Evolutionary conservation across 805 yeast species (phyloP).

Genomic region (Torulaspora maleeae): DNA sequence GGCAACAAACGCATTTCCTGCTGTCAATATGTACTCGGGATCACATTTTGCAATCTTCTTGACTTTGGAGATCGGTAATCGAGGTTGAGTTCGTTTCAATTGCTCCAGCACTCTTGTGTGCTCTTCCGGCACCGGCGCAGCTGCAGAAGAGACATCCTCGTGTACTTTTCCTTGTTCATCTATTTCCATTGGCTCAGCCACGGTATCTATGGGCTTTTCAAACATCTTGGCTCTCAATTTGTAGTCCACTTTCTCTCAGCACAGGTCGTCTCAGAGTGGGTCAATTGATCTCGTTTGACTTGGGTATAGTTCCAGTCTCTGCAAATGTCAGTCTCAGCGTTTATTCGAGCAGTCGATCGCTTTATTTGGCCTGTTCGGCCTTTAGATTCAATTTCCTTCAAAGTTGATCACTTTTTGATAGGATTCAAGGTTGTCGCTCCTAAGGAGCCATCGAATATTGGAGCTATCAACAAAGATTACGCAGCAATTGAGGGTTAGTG

Average conservation of each 20-base stretch:
- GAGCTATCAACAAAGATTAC: background rate
- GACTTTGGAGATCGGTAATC: conserved; percentile 25
- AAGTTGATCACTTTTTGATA: background rate
- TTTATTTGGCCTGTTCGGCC: background rate
- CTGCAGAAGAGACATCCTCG: background rate
- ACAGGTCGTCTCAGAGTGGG: background rate
- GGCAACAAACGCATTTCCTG: conserved; percentile 25
- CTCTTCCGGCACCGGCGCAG: background rate
- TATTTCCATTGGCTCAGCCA: conserved; percentile 6
- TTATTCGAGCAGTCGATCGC: background rate
- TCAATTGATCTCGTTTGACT: background rate
- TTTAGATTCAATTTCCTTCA: background rate
- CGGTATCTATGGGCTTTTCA: background rate
- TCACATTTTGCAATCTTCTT: conserved; percentile 27
- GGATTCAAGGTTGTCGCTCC: background rate
- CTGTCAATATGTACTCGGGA: conserved; percentile 23
- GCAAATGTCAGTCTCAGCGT: background rate
- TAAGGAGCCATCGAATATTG: conserved; percentile 3
- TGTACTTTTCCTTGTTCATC: conserved; percentile 4
- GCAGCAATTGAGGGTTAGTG: background rate
- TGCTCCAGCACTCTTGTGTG: background rate
- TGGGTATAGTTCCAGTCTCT: background rate
- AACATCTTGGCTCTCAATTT: background rate
- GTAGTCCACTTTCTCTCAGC: background rate
- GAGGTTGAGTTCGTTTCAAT: conserved; percentile 15